Conservation (phyloP, 768 basidiomycete species). For the Rhodotorula toruloides region DNA sequence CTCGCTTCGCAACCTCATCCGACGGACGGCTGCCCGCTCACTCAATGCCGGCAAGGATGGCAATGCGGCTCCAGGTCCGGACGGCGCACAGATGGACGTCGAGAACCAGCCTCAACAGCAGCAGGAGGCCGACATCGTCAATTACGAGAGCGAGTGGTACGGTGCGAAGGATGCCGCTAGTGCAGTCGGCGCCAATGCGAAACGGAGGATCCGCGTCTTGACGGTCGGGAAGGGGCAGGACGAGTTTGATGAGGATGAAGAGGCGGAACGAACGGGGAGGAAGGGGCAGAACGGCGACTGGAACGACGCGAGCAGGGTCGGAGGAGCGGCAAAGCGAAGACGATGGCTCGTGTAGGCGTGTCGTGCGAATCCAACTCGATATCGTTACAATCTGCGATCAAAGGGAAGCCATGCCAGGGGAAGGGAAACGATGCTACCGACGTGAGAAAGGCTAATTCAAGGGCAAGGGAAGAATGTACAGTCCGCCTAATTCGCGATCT, state of each 20-base stretch:
- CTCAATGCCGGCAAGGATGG: neutral
- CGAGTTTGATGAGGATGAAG: neutral
- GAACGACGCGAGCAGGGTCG: neutral
- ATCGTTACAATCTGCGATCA: neutral
- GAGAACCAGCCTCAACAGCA: neutral
- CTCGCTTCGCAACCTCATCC: constrained; percentile 32
- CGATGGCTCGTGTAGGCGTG: constrained; percentile 22
- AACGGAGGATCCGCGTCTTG: constrained; percentile 8
- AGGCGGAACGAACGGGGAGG: neutral
- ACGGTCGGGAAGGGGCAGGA: neutral
- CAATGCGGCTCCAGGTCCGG: neutral
- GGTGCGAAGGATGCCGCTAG: constrained; percentile 1
- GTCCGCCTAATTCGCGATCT: too few relatives aligned
- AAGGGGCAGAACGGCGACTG: neutral
- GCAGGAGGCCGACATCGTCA: constrained; percentile 27
- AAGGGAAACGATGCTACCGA: neutral
- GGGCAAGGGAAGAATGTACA: neutral
- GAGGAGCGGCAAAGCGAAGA: constrained; percentile 15
- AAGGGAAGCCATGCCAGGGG: neutral
- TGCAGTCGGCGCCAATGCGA: neutral
- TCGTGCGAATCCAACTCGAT: too few relatives aligned
- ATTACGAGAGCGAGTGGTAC: constrained; percentile 36
- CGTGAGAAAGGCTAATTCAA: neutral
- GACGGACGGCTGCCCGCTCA: constrained; percentile 2
- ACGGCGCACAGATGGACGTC: too few relatives aligned